Evolutionary conservation across 2,329 filamentous ascomycete species (phyloP), one percentile per base, ranked within the genome.

Genomic region (Aspergillus spinulosporus): DNA sequence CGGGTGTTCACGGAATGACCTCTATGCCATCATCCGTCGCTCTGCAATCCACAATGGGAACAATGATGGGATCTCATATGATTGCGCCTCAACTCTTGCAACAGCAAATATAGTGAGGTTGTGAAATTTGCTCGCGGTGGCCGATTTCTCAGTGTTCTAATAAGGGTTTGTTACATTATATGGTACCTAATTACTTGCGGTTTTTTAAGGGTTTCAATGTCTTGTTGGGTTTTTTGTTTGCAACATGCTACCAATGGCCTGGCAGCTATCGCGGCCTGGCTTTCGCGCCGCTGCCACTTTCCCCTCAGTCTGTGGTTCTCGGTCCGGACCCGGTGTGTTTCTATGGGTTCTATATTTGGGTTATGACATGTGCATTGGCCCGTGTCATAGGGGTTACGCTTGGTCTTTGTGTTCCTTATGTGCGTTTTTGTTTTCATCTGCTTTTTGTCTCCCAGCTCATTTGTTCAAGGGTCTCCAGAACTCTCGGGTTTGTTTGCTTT

Each of bases 61-160:
- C 65, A n/a, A 75, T 77, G 70, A 66, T 73, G 39, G 66, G 68
- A 21, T 59, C 74, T 32, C 74, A 76, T 48, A 75, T 76, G 73
- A 74, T 77, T 48, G 67, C 73, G 11, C 72, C 74, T 47, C 74
- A 76, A 54, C 69, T 76, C 49, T 61, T 77, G 44, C 74, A 76
- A 56, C 74, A 76, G 61, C 74, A 74, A 3, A 74, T 76, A 36
- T 77, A 70, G 39, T 29, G 32, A 15, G 32, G 34, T 21, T 47
- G 57, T 32, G 39, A 31, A 46, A 37, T 42, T 15, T 5, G 28
- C 21, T 43, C 36, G n/a, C 15, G 14, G 43, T 26, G 51, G 26
- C 12, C 32, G 21, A 14, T 21, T 49, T 47, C 21, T 11, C 5
- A 31, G n/a, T 53, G 45, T 14, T 48, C n/a, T 54, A 54, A 47